Base-by-base conservation (phyloP, 2,329 filamentous ascomycete species). In the Epichloe scottii region DNA sequence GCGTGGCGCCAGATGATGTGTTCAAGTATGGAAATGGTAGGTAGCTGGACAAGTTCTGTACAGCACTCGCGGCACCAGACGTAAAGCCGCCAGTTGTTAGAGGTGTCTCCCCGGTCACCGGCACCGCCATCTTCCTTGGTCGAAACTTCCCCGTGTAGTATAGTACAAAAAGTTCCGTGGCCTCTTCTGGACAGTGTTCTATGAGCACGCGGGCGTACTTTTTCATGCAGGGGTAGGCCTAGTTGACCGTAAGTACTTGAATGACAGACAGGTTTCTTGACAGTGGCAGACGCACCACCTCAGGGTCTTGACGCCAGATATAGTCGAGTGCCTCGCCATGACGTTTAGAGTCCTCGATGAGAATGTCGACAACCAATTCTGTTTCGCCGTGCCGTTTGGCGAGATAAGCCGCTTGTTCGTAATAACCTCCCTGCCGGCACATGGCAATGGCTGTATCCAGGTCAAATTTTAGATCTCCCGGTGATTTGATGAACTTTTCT, bases 361-460 rank as follows among this genome's bases (percentile, higher is more conserved):
- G 67, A 46, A 98, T 95, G 63, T 96, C 91, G 4, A 97, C 87
- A 1, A 98, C 93, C 53, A 97, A 73, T 52, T 95, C 89, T 56
- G 89, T 88, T 65, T 98, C 93, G 5, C 88, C 86, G 62, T 98
- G 90, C 66, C 96, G 91, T 53, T 89, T 87, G 6, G 94, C 93
- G 38, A 98, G 76, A 61, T 95, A 98, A 4, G 91, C 93, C 14
- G 93, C 93, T 71, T 98, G 94, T 53, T 97, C 90, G 60, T 85
- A 95, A 67, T 98, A 98, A 1, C 93, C 91, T 11, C 91, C 93
- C 69, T 98, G 93, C 30, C 94, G 81, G 63, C 93, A 98, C 89
- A 98, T 96, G 2, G 85, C 82, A 56, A 98, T 98, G 14, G 93
- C 93, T 1, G 93, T 98, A 58, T 98, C 93, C 3, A 97, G 75